A percentile compares a stretch with the other conserved stretches of the same genome.
These are phyloP conservation scores for Gamarada debralockiae DNA, from an alignment of 495 filamentous ascomycete genomes.

Conservation along the genomic window DNA sequence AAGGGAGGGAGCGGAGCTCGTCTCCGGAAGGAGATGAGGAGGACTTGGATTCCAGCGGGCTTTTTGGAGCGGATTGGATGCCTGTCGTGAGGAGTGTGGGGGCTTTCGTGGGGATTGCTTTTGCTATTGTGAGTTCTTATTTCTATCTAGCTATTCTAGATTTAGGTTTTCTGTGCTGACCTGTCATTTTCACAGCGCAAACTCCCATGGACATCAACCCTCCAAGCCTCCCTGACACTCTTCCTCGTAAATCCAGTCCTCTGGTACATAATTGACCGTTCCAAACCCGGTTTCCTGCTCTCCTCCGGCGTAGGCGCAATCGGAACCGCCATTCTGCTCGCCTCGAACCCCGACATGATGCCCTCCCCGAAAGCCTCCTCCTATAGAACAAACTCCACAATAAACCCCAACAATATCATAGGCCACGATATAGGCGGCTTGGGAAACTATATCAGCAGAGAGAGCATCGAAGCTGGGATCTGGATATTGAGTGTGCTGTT, in stretches of 20 bases:
- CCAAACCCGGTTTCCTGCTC: slow-evolving; percentile 75
- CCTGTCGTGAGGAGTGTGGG: slow-evolving; percentile 82
- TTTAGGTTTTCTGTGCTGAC: slow-evolving; percentile 9
- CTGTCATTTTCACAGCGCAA: slow-evolving; percentile 52
- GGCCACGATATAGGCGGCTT: slow-evolving; percentile 22
- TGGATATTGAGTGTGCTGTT: slow-evolving; percentile 94
- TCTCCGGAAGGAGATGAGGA: slow-evolving; percentile 22
- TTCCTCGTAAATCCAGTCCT: slow-evolving; percentile 90
- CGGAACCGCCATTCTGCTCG: slow-evolving; percentile 69
- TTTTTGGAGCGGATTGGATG: slow-evolving; percentile 64
- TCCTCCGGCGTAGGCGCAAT: slow-evolving; percentile 65
- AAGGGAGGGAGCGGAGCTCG: slow-evolving; percentile 15
- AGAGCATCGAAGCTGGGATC: slow-evolving; percentile 72
- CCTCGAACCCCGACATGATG: slow-evolving; percentile 71
- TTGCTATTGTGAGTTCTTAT: slow-evolving; percentile 73
- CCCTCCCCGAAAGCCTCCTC: slow-evolving; percentile 47
- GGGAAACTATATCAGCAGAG: slow-evolving; percentile 58
- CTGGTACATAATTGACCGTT: slow-evolving; percentile 95
- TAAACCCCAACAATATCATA: not conserved
- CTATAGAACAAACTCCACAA: slow-evolving; percentile 19
- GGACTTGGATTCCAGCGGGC: slow-evolving; percentile 9
- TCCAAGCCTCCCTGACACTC: slow-evolving; percentile 87
- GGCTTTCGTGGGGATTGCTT: slow-evolving; percentile 92
- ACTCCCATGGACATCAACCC: slow-evolving; percentile 88
- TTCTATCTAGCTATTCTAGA: not conserved